phyloP scores from a whole-genome alignment of 2,329 filamentous ascomycete species.

The Colletotrichum noveboracense region DNA sequence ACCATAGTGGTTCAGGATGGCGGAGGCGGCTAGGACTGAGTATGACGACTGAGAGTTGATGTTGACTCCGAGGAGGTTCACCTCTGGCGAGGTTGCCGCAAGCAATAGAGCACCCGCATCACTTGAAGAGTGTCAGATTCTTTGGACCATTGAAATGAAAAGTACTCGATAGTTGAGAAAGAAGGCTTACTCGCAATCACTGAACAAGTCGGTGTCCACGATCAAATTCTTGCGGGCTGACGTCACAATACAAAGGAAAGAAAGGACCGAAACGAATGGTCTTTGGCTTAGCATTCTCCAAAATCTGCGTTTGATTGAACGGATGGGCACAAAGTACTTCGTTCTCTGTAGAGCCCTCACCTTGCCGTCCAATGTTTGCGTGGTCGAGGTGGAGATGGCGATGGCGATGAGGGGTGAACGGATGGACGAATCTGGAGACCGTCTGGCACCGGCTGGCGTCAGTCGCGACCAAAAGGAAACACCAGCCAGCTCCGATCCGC shows the following conservation, averaged over 20 bases:
- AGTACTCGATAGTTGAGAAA: not conserved
- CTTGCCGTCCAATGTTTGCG: not conserved
- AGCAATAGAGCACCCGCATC: conserved; percentile 47
- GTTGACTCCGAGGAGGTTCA: conserved; percentile 45
- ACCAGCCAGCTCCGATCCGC: not conserved
- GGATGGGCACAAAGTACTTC: not conserved
- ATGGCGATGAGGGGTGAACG: not conserved
- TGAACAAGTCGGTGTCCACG: conserved; percentile 52
- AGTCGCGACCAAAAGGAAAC: not conserved
- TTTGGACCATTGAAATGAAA: not conserved
- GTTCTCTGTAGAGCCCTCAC: not conserved
- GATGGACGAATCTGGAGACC: not conserved
- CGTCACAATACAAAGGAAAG: not conserved
- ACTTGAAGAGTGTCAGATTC: conserved; percentile 26
- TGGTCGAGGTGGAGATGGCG: not conserved
- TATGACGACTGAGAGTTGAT: conserved; percentile 46
- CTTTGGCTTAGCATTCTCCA: not conserved
- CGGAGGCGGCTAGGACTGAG: conserved; percentile 43
- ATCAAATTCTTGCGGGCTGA: conserved; percentile 40
- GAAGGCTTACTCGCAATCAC: conserved; percentile 46
- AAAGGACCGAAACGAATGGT: fast-evolving
- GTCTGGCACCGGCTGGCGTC: not conserved
- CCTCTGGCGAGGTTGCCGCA: conserved; percentile 38
- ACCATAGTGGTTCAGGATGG: conserved; percentile 46
- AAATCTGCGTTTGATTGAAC: fast-evolving